A percentile compares a stretch with the other conserved stretches of the same genome.
Evolutionary conservation across 2,329 filamentous ascomycete species (phyloP).

Genomic region (Scolecobasidium constrictum): DNA sequence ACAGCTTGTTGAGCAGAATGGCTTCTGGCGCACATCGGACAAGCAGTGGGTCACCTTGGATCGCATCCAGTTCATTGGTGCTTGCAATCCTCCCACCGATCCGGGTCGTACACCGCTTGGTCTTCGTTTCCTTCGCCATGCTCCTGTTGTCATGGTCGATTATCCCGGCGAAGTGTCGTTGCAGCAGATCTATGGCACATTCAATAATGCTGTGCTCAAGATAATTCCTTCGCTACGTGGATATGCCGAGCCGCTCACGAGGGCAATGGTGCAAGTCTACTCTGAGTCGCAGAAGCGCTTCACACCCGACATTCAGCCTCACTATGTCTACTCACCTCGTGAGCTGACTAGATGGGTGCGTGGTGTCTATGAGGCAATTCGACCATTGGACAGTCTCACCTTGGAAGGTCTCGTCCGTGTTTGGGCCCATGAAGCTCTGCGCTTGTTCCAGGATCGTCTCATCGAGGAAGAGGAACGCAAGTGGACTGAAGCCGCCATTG

Average conservation of each 20-base stretch:
- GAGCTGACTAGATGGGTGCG: conserved; percentile 96
- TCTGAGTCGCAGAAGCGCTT: conserved; percentile 89
- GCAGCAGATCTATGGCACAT: conserved; percentile 95
- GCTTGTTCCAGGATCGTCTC: conserved; percentile 93
- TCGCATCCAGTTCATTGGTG: conserved; percentile 96
- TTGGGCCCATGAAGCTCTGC: conserved; percentile 94
- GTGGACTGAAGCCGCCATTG: conserved; percentile 87
- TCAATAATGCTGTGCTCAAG: conserved; percentile 93
- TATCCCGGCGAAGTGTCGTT: conserved; percentile 94
- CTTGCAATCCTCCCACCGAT: conserved; percentile 96
- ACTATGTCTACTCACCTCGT: conserved; percentile 98
- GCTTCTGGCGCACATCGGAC: conserved; percentile 96
- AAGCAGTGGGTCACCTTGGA: conserved; percentile 97
- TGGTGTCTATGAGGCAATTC: conserved; percentile 93
- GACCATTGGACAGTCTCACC: conserved; percentile 76
- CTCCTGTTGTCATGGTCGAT: conserved; percentile 98
- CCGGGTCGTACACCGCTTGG: conserved; percentile 92
- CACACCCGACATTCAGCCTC: conserved; percentile 91
- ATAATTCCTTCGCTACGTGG: conserved; percentile 91
- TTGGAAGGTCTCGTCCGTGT: conserved; percentile 90
- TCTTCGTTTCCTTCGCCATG: conserved; percentile 86
- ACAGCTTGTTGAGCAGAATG: conserved; percentile 96
- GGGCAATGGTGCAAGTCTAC: conserved; percentile 96
- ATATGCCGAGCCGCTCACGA: conserved; percentile 86
- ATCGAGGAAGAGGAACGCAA: conserved; percentile 87